phyloP scores from a whole-genome alignment of 2,329 filamentous ascomycete genomes.

The Beauveria varroae region DNA sequence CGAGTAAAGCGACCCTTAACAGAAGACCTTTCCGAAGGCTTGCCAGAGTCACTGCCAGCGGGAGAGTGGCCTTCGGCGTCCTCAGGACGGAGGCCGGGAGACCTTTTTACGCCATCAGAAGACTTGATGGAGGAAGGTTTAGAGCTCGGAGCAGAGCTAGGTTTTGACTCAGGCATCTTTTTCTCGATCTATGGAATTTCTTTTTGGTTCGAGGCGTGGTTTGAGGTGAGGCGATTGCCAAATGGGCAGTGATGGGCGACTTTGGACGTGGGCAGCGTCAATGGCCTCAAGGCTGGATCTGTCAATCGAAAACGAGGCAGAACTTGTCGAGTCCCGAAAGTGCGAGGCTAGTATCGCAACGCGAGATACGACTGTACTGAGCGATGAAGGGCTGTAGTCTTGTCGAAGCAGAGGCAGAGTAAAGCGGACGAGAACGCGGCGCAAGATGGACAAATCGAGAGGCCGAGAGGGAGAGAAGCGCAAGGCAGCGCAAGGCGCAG shows the following conservation, averaged over 20 bases:
- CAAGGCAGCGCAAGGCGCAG: conserved; percentile 15
- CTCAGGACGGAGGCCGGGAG: conserved; percentile 32
- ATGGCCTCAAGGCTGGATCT: neutral
- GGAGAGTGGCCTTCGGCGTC: conserved; percentile 24
- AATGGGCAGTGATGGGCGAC: neutral
- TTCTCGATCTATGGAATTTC: neutral
- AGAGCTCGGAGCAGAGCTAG: conserved; percentile 37
- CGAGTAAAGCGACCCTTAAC: conserved; percentile 58
- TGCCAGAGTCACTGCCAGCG: conserved; percentile 9
- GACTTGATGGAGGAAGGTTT: conserved; percentile 44
- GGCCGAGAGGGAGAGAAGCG: neutral
- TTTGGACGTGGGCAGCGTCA: neutral
- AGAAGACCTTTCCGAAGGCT: conserved; percentile 45
- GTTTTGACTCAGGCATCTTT: conserved; percentile 30
- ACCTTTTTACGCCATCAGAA: conserved; percentile 33
- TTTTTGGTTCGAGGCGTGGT: neutral
- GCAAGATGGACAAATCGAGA: neutral
- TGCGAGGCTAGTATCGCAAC: neutral
- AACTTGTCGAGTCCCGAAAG: neutral
- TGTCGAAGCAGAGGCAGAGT: neutral
- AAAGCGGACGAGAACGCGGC: neutral
- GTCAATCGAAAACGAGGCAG: neutral
- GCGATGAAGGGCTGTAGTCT: neutral
- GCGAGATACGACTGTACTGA: too few species aligned
- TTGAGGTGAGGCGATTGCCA: neutral